Evolutionary conservation across 2,329 filamentous ascomycete species (phyloP), one percentile per base, ranked within the genome.

Genomic region (Diaporthe longicolla): DNA sequence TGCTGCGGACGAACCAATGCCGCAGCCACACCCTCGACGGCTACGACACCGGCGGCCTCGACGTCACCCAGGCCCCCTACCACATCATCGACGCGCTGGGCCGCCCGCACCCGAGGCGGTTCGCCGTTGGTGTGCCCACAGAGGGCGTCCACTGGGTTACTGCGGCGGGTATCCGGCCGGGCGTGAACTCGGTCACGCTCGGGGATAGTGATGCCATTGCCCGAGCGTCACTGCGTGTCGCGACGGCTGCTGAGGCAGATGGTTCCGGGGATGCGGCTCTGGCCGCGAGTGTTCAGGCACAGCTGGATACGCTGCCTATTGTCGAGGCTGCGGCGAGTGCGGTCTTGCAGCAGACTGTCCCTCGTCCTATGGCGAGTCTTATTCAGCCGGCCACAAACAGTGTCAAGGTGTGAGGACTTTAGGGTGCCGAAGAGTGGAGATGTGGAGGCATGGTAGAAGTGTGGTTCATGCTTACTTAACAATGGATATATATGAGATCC

Each of bases 81-180:
- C 68, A 59, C 21, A 24, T 70, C 52, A 19, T 70, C 35, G 68
- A 70, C 68, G 52, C 50, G 15, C 8, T 13, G 24, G 68, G 68
- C 8, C 68, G 52, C 9, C n/a, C 68, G 3, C 68, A 70, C 29
- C 9, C 48, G 37, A 21, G 48, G 13, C 68, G 68, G 29, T 70
- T 70, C 2, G 68, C 68, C n/a, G 26, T 70, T 7, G 68, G 68
- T 19, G 52, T 70, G 9, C 68, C 68, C 17, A 70, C 68, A 17
- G 68, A 70, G 50, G 68, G 68, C 15, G 68, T 70, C 5, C 68
- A 70, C 68, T 70, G 68, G 68, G 52, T 58, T 7, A 70, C 68
- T 7, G 50, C 52, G 0, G 68, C 68, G 0, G 68, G 68, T 7
- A 26, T 45, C 52, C 26, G 68, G 35, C 68, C 68, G 1, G 68